Conservation (phyloP, 2,329 filamentous ascomycete species). For the Colletotrichum australisinense region DNA sequence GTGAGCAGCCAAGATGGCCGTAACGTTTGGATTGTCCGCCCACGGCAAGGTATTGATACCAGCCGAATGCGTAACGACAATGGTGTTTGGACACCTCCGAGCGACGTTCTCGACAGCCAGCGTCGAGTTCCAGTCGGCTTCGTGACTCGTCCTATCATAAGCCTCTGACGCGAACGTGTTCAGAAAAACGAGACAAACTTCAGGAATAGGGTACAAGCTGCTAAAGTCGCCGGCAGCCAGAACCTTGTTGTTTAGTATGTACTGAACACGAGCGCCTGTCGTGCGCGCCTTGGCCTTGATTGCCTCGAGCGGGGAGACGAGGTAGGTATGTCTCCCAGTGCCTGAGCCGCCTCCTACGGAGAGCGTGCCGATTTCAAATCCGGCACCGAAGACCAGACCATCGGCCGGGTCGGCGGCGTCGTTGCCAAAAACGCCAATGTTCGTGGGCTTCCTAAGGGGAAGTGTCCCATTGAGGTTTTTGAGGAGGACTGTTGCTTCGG, state of each 20-base stretch:
- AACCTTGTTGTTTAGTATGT: conserved; percentile 50
- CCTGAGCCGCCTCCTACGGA: conserved; percentile 77
- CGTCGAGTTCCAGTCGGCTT: conserved; percentile 73
- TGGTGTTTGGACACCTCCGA: conserved; percentile 62
- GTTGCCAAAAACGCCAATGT: conserved; percentile 74
- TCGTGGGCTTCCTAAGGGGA: conserved; percentile 65
- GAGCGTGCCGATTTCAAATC: conserved; percentile 70
- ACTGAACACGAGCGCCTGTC: conserved; percentile 65
- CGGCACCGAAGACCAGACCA: conserved; percentile 45
- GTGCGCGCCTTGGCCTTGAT: conserved; percentile 68
- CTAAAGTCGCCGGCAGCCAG: conserved; percentile 62
- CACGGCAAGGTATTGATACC: conserved; percentile 68
- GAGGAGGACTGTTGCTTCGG: conserved; percentile 71
- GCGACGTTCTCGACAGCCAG: conserved; percentile 66
- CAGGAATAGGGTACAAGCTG: conserved; percentile 61
- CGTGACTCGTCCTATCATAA: conserved; percentile 69
- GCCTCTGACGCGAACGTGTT: conserved; percentile 75
- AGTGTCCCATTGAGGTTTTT: conserved; percentile 71
- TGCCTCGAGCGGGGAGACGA: conserved; percentile 73
- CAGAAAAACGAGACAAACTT: conserved; percentile 76
- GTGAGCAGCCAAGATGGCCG: conserved; percentile 81
- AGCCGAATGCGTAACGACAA: conserved; percentile 72
- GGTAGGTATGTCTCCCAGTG: conserved; percentile 71
- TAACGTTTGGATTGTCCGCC: conserved; percentile 73
- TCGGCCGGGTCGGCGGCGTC: conserved; percentile 62